Percentiles rank a stretch among this genome's conserved stretches.
Conservation (phyloP, 352 stramenopile species). For the Phytophthora macrochlamydospora region DNA sequence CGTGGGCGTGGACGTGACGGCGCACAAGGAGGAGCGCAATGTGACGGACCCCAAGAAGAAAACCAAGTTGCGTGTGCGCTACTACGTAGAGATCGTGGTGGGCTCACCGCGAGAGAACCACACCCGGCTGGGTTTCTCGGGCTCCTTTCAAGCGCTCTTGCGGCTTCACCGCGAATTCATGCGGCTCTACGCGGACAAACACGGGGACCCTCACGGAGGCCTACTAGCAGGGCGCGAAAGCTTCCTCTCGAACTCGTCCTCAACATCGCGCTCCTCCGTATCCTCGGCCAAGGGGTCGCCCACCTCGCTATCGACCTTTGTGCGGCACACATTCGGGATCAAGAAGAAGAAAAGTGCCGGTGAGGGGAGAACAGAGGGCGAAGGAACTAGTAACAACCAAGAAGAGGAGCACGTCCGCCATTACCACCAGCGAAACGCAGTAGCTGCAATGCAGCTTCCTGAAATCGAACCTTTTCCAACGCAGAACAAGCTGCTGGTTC, state of each 20-base stretch:
- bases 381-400: constrained; percentile 17
- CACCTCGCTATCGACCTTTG: constrained; percentile 33
- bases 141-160: constrained; percentile 65
- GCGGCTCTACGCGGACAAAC: constrained; percentile 40
- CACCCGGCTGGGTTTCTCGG: constrained; percentile 67
- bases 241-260: constrained; percentile 51
- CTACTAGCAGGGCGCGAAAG: constrained; percentile 35
- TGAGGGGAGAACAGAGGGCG: neutral
- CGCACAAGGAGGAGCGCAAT: constrained; percentile 68
- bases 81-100: constrained; percentile 77
- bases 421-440: constrained; percentile 5
- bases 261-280: constrained; percentile 47
- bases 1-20: constrained; percentile 66
- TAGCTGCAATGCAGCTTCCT: constrained; percentile 19
- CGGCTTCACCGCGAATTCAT: constrained; percentile 55
- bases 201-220: constrained; percentile 31
- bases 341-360: constrained; percentile 24
- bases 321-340: constrained; percentile 34
- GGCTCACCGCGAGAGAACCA: constrained; percentile 53
- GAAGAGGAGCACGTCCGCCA: constrained; percentile 14
- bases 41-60: constrained; percentile 52
- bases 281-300: constrained; percentile 39
- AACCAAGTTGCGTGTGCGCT: constrained; percentile 57
- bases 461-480: constrained; percentile 50
- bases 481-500: constrained; percentile 52